Conservation (phyloP, 2,329 filamentous ascomycete genomes). For the Cladorrhinum sp. region DNA sequence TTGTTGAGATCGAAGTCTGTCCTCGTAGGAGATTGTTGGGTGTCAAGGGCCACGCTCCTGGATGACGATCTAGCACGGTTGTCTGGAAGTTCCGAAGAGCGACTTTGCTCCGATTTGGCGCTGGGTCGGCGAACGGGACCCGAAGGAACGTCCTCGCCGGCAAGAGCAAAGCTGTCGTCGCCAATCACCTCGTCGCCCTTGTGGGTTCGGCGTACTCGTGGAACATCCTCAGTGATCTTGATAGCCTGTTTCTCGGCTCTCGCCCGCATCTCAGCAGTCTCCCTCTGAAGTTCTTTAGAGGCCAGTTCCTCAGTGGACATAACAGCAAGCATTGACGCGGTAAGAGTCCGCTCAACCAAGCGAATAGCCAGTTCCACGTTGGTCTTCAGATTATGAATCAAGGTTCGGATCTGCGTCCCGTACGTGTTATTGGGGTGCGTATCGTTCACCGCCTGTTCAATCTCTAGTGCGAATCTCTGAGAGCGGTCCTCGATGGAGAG, state of each 20-base stretch:
- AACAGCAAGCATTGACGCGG: constrained; percentile 72
- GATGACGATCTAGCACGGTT: constrained; percentile 16
- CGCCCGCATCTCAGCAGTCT: constrained; percentile 74
- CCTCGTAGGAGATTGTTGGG: constrained; percentile 53
- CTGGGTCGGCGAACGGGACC: constrained; percentile 37
- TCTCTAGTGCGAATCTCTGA: constrained; percentile 69
- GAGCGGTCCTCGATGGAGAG: constrained; percentile 62
- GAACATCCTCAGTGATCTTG: constrained; percentile 69
- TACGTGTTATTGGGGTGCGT: constrained; percentile 53
- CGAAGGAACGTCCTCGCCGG: constrained; percentile 39
- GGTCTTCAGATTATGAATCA: constrained; percentile 84
- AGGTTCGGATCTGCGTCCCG: constrained; percentile 64
- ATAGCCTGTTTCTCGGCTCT: constrained; percentile 80
- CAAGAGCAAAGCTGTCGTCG: constrained; percentile 54
- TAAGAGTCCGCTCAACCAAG: constrained; percentile 68
- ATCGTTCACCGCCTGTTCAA: constrained; percentile 69
- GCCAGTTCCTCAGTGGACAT: constrained; percentile 92
- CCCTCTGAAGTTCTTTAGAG: constrained; percentile 79
- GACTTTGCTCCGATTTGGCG: constrained; percentile 26
- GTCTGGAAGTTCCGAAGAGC: constrained; percentile 15
- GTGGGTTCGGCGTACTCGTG: constrained; percentile 83
- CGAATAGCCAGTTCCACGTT: constrained; percentile 76
- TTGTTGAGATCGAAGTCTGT: constrained; percentile 78
- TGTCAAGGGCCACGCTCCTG: constrained; percentile 41
- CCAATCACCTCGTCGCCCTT: constrained; percentile 92